phyloP scores from a whole-genome alignment of 768 basidiomycete genomes.

The Rossbeevera mucosa region DNA sequence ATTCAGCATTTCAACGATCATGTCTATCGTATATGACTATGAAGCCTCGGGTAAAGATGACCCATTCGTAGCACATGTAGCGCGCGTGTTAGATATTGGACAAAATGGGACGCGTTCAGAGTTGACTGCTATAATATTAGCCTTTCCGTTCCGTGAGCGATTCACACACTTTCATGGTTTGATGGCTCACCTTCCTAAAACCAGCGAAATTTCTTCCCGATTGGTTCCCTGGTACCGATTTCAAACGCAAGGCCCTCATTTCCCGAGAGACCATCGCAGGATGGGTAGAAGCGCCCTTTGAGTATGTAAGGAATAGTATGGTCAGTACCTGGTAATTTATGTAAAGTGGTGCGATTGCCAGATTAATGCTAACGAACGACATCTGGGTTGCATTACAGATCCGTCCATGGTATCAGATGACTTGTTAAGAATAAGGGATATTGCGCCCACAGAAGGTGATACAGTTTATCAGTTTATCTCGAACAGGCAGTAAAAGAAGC shows the following conservation, averaged over 20 bases:
- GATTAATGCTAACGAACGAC: neutral
- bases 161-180: neutral
- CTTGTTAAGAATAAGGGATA: slow-evolving; percentile 9
- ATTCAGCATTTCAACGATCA: slow-evolving; percentile 18
- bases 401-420: slow-evolving; percentile 25
- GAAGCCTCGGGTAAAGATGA: slow-evolving; percentile 13
- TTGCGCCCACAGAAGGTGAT: slow-evolving; percentile 3
- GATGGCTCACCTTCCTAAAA: neutral
- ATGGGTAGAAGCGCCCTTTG: slow-evolving; percentile 21
- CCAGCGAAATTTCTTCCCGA: slow-evolving; percentile 18
- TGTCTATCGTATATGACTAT: slow-evolving; percentile 26
- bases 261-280: slow-evolving; percentile 2
- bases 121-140: slow-evolving; percentile 9
- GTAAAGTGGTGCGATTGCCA: neutral
- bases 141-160: slow-evolving; percentile 18
- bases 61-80: slow-evolving; percentile 17
- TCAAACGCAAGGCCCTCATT: slow-evolving; percentile 14
- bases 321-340: slow-evolving; percentile 8
- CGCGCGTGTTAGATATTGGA: slow-evolving; percentile 2
- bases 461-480: neutral
- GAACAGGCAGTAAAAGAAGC: slow-evolving; percentile 24
- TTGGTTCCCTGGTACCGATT: slow-evolving; percentile 22
- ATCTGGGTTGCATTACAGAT: neutral
- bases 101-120: slow-evolving; percentile 17
- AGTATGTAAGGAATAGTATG: slow-evolving; percentile 21